Evolutionary conservation across 257 asterid genomes (phyloP).

Genomic region (Solanum corneliomulleri): DNA sequence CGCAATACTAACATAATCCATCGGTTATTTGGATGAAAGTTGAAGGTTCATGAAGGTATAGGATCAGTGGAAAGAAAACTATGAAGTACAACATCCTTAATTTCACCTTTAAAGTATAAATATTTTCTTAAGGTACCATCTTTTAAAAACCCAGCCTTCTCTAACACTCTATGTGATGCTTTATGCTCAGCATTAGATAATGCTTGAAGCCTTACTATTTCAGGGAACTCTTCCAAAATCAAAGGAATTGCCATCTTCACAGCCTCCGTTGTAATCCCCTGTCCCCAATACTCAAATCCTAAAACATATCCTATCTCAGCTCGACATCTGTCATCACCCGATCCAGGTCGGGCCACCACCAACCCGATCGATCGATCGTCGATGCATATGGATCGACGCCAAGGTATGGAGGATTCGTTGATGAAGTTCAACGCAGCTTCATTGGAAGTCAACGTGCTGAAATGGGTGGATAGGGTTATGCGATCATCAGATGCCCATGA

Average conservation of each 20-base stretch:
- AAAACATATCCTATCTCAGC: conserved; percentile 32
- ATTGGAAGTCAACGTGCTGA: conserved; percentile 25
- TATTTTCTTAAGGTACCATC: conserved; percentile 39
- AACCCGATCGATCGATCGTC: conserved; percentile 26
- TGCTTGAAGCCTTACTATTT: conserved; percentile 29
- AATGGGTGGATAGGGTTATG: conserved; percentile 14
- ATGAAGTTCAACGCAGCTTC: conserved; percentile 37
- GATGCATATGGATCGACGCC: conserved; percentile 44
- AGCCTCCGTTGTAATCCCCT: conserved; percentile 29
- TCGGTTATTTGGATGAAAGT: too few relatives aligned
- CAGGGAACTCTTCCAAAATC: conserved; percentile 22
- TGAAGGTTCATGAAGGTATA: neutral
- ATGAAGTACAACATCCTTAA: conserved; percentile 23
- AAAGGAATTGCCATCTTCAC: conserved; percentile 20
- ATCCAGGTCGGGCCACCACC: conserved; percentile 17
- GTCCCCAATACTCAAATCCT: conserved; percentile 31
- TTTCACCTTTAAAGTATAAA: conserved; percentile 20
- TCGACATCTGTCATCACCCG: conserved; percentile 23
- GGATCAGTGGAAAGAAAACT: conserved; percentile 20
- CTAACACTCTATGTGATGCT: conserved; percentile 39
- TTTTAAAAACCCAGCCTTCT: conserved; percentile 29
- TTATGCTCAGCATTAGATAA: conserved; percentile 13
- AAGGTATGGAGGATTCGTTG: conserved; percentile 26
- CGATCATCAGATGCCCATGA: conserved; percentile 48
- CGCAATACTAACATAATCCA: too few relatives aligned